Conservation (phyloP, 2,329 filamentous ascomycete species). For the Claviceps maximensis region DNA sequence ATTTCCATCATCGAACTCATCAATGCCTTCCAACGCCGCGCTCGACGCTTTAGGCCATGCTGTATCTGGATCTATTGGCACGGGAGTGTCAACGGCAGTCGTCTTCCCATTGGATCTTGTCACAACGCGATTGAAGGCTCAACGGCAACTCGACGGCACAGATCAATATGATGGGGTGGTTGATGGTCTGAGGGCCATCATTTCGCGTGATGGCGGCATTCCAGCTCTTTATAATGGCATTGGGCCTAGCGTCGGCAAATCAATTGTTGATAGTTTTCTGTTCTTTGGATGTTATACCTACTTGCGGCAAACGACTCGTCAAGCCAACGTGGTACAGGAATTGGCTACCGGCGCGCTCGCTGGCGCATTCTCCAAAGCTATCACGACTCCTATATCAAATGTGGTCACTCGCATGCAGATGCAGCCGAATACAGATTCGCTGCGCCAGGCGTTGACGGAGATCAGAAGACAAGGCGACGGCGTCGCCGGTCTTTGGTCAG, state of each 20-base stretch:
- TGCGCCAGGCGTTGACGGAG: conserved; percentile 44
- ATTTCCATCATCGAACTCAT: not conserved
- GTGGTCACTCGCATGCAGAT: conserved; percentile 75
- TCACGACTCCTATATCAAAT: conserved; percentile 71
- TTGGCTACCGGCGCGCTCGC: conserved; percentile 60
- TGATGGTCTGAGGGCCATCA: conserved; percentile 61
- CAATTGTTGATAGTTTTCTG: conserved; percentile 62
- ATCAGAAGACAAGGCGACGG: conserved; percentile 56
- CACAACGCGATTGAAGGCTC: conserved; percentile 70
- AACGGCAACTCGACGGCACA: conserved; percentile 40
- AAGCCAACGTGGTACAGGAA: conserved; percentile 54
- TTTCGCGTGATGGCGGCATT: conserved; percentile 54
- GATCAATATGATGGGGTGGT: conserved; percentile 49
- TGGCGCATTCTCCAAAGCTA: conserved; percentile 59
- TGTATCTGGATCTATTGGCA: conserved; percentile 63
- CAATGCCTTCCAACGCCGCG: conserved; percentile 20
- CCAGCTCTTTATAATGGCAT: conserved; percentile 57
- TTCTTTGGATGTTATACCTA: conserved; percentile 74
- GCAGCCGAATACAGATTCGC: conserved; percentile 31
- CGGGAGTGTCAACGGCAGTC: conserved; percentile 63
- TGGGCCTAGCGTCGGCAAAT: conserved; percentile 51
- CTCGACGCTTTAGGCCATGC: conserved; percentile 73
- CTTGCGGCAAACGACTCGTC: conserved; percentile 25
- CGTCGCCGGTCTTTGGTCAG: conserved; percentile 68
- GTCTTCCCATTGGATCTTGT: conserved; percentile 75